phyloP scores from a whole-genome alignment of 2,329 filamentous ascomycete species.

The Stagonosporopsis vannaccii region DNA sequence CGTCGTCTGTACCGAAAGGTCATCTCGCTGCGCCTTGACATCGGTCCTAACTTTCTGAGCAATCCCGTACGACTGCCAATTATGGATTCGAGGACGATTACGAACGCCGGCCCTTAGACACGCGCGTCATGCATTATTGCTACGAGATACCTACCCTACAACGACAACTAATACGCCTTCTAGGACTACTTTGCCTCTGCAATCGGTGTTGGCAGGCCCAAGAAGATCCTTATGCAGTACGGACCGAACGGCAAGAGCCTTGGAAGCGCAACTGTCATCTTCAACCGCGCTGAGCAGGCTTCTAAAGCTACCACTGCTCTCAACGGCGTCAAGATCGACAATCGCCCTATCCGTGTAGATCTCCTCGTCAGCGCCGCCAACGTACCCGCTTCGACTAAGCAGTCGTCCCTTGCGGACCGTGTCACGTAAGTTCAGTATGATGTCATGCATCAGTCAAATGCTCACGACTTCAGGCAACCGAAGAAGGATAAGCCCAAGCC shows the following conservation, averaged over 20 bases:
- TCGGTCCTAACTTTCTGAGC: slow-evolving; percentile 37
- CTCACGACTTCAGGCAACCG: slow-evolving; percentile 61
- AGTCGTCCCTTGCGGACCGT: slow-evolving; percentile 78
- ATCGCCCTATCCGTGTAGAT: slow-evolving; percentile 92
- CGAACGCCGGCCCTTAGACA: slow-evolving; percentile 33
- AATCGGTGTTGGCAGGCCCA: slow-evolving; percentile 88
- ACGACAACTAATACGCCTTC: slow-evolving; percentile 70
- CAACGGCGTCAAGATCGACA: slow-evolving; percentile 90
- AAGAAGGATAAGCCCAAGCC: slow-evolving; percentile 71
- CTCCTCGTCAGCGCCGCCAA: slow-evolving; percentile 82
- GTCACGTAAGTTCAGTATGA: slow-evolving; percentile 67
- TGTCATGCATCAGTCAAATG: neutral
- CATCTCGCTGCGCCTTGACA: slow-evolving; percentile 27
- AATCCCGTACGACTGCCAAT: slow-evolving; percentile 29
- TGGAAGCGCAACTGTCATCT: slow-evolving; percentile 89
- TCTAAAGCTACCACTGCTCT: slow-evolving; percentile 82
- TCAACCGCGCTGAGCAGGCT: slow-evolving; percentile 80
- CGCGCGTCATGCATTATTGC: slow-evolving; percentile 34
- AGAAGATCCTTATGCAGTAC: slow-evolving; percentile 90
- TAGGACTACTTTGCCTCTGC: slow-evolving; percentile 97
- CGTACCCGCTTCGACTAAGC: slow-evolving; percentile 72
- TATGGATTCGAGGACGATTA: slow-evolving; percentile 33
- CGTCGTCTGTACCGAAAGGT: slow-evolving; percentile 21
- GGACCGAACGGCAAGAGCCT: slow-evolving; percentile 91
- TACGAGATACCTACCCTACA: slow-evolving; percentile 42